These are phyloP conservation scores for Arthrobotrys musiformis DNA, from an alignment of 2,329 filamentous ascomycete species.

Conservation along the genomic window DNA sequence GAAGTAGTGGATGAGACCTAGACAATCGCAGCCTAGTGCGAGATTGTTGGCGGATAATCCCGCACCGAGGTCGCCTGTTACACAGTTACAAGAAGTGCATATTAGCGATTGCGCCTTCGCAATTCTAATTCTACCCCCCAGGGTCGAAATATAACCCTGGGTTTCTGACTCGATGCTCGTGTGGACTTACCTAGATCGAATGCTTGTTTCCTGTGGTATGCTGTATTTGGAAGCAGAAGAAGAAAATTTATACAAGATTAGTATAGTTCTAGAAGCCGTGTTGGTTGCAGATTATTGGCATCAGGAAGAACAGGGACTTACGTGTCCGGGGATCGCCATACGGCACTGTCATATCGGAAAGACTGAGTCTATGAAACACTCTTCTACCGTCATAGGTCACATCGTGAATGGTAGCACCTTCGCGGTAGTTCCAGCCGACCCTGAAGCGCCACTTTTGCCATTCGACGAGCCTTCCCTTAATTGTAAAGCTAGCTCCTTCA, in stretches of 20 bases:
- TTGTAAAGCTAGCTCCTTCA: constrained; percentile 74
- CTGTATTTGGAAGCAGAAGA: constrained; percentile 60
- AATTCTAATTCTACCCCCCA: constrained; percentile 48
- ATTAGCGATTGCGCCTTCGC: constrained; percentile 37
- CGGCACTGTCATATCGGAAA: constrained; percentile 73
- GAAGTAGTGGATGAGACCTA: constrained; percentile 75
- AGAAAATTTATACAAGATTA: constrained; percentile 24
- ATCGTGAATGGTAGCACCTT: constrained; percentile 76
- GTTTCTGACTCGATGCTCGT: constrained; percentile 27
- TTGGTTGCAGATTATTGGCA: constrained; percentile 29
- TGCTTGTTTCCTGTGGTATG: constrained; percentile 76
- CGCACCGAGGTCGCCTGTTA: constrained; percentile 67
- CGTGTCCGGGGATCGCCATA: constrained; percentile 70
- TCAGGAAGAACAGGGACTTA: constrained; percentile 13
- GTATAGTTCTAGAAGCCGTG: constrained; percentile 16
- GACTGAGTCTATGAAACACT: constrained; percentile 73
- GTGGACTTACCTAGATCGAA: constrained; percentile 68
- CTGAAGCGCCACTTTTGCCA: constrained; percentile 78
- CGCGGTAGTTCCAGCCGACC: constrained; percentile 68
- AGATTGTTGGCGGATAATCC: constrained; percentile 74
- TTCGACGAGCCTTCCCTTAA: constrained; percentile 66
- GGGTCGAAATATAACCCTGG: background rate
- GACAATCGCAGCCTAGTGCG: constrained; percentile 76
- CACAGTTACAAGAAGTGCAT: constrained; percentile 4
- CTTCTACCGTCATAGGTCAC: constrained; percentile 72